Base-by-base conservation (phyloP, 371 early-diverging fungal species). In the Smittium culicis region DNA sequence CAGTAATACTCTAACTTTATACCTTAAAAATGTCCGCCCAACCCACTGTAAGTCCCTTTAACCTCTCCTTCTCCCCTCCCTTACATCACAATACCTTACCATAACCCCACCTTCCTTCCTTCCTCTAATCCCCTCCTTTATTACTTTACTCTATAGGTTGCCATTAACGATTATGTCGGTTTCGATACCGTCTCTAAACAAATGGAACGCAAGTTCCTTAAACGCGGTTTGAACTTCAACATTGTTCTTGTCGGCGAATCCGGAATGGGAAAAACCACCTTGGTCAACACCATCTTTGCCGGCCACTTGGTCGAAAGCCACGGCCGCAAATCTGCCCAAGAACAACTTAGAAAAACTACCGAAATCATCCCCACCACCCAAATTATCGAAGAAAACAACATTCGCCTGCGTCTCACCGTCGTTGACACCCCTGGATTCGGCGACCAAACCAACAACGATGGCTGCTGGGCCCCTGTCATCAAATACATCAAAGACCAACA, bases 241-340 rank as follows among this genome's bases (percentile, higher is more conserved):
- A 82, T 96, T 70, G 90, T 94, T 85, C 85, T 94, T 58, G 94
- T 92, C 70, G 94, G 94, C 74, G 95, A 96, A 84, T 91, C 96
- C 56, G 99, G 99, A 58, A 85, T 99, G 72, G 99, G 99, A 71
- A 96, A 99, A 82, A 92, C 99, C 35, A 99, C 99, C 34, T 82
- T 99, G 27, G 88, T 99, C 71, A 98, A 98, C 86, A 96, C 98
- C 61, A 77, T 89, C 68, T 91, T 91, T 77, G 85, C 91, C 54
- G 83, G 88, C 31, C 91, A 92, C 67, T 80, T 92, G 70, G 85
- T 90, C 70, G 90, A 92, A 74, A 85, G 84, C 71, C 88, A 90
- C 80, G 91, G 86, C 57, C 86, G 89, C 69, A 80, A 82, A 64
- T 79, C 77, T 66, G 83, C 86, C 66, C 83, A 84, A 72, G 90